Base-by-base conservation (phyloP, 176 grass and related monocot species). In the Metroxylon sagu region DNA sequence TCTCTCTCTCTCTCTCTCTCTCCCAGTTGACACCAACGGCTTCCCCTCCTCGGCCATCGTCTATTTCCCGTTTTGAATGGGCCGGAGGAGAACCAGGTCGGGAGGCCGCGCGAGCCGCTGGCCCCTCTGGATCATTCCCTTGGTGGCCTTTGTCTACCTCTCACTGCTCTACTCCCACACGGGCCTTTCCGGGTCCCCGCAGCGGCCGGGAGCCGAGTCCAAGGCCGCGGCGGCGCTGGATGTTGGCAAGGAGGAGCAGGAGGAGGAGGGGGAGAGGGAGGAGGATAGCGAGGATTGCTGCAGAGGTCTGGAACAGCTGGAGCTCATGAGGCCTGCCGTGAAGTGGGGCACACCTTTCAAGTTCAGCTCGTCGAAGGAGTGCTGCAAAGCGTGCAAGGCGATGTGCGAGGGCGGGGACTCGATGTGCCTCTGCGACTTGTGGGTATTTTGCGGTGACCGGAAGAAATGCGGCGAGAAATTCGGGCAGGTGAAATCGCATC, bases 401-500 rank as follows among this genome's bases (percentile, higher is more conserved):
- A 78, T 79, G 76, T 95, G 89, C 25, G 29, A 29, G 25, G 65
- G 61, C 50, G 21, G 21, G 21, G 74, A 63, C 50, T 27, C 68
- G 49, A 64, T 29, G 62, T 85, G 82, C 76, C 70, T 57, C 53
- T 95, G 90, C 77, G 57, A 95, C 72, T 80, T 85, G 3, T 95
- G 90, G 90, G 90, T 95, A 49, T 95, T 86, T 69, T 95, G 90
- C 57, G 82, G 85, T 14, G 77, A 89, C 76, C 57, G 76, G 59
- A 31, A 57, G 64, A 78, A 59, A 29, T 95, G 90, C 82, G 70
- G 64, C 31, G 74, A 79, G 35, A 83, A 60, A 73, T 63, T 89
- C 62, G 79, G 90, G 5, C 85, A 95, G 89, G 85, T 95, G 66
- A 23, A 23, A 23, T 23, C 21, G 61, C 18, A 50, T 23, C 18